Conservation (phyloP, 2,329 filamentous ascomycete genomes). For the Chrysoporthe austroafricana region DNA sequence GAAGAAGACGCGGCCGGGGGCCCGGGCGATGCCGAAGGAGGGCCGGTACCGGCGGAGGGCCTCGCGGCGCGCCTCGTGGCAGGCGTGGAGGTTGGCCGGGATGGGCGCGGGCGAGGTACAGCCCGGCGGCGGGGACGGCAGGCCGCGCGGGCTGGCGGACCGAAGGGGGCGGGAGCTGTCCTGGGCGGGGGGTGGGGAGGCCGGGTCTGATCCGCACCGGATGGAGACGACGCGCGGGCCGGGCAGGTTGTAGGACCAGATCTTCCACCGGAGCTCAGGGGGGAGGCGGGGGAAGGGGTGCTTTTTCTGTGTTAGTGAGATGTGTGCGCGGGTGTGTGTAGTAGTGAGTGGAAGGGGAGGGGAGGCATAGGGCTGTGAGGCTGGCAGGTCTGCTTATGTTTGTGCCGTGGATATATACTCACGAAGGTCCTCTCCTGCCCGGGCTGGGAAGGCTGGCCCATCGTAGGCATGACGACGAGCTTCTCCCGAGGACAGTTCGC, state of each 20-base stretch:
- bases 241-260: slow-evolving; percentile 52
- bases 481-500: neutral
- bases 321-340: neutral
- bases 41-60: slow-evolving; percentile 46
- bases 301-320: slow-evolving; percentile 34
- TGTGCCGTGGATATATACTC: neutral
- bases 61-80: slow-evolving; percentile 50
- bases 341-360: neutral
- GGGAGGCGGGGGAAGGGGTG: slow-evolving; percentile 48
- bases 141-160: neutral
- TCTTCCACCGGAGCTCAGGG: slow-evolving; percentile 50
- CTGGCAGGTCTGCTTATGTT: neutral
- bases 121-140: slow-evolving; percentile 33
- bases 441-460: slow-evolving; percentile 4
- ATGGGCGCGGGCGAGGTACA: slow-evolving; percentile 48
- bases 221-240: slow-evolving; percentile 49
- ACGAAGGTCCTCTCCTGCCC: slow-evolving; percentile 21
- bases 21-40: slow-evolving; percentile 47
- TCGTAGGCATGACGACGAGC: slow-evolving; percentile 2
- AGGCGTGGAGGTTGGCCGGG: slow-evolving; percentile 50
- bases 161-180: no score
- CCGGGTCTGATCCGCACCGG: slow-evolving; percentile 41
- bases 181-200: neutral
- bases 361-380: neutral
- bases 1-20: slow-evolving; percentile 48